These are phyloP conservation scores for Xylaria sp. DNA, from an alignment of 2,329 filamentous ascomycete genomes.

Conservation along the genomic window DNA sequence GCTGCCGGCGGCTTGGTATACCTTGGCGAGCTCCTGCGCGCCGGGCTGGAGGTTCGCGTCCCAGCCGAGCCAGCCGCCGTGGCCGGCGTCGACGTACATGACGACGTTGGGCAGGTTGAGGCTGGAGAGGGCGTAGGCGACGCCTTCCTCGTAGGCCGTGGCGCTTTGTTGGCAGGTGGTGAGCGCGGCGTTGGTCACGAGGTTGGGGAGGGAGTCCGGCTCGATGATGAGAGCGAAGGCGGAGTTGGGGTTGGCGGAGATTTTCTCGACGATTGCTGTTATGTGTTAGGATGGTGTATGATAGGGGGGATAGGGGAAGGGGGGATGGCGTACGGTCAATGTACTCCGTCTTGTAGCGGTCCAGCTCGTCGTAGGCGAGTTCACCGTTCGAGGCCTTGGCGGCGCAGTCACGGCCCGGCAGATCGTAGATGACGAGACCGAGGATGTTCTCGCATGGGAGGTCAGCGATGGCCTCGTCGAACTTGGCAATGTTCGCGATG, in stretches of 20 bases:
- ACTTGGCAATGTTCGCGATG: slow-evolving; percentile 45
- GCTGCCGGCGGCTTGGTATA: slow-evolving; percentile 49
- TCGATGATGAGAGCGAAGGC: slow-evolving; percentile 46
- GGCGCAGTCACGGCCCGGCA: slow-evolving; percentile 55
- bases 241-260: slow-evolving; percentile 43
- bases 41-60: slow-evolving; percentile 48
- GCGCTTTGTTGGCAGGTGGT: slow-evolving; percentile 45
- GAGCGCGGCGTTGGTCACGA: slow-evolving; percentile 52
- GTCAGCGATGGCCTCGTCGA: slow-evolving; percentile 43
- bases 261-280: slow-evolving; percentile 37
- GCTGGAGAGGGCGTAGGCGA: slow-evolving; percentile 47
- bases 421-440: slow-evolving; percentile 52
- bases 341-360: slow-evolving; percentile 50
- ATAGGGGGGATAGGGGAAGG: no score
- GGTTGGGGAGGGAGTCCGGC: slow-evolving; percentile 55
- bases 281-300: no score
- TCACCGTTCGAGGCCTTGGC: slow-evolving; percentile 56
- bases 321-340: slow-evolving; percentile 39
- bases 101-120: slow-evolving; percentile 54
- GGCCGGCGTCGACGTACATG: slow-evolving; percentile 56
- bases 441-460: slow-evolving; percentile 39
- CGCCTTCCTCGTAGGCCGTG: slow-evolving; percentile 45
- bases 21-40: slow-evolving; percentile 43
- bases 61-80: slow-evolving; percentile 58
- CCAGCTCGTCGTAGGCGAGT: slow-evolving; percentile 45